Percentiles rank a stretch among this genome's conserved stretches.
These are phyloP conservation scores for Diddensiella santjacobensis DNA, from an alignment of 805 yeast genomes.

Conservation along the genomic window DNA sequence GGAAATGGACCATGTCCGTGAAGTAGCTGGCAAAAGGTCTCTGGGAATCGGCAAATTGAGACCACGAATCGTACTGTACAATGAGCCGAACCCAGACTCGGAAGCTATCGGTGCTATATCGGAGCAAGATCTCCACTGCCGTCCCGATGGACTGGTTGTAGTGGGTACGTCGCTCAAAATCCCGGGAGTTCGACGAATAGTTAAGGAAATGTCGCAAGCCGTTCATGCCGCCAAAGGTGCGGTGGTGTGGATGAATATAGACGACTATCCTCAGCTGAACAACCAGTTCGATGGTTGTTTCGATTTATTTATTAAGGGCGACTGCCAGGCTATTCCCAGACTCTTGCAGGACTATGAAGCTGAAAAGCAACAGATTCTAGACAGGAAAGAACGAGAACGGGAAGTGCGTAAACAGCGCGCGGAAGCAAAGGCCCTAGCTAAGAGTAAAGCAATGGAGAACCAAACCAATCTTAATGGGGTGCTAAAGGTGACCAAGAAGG, in stretches of 20 bases:
- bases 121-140: constrained; percentile 56
- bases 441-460: constrained; percentile 5
- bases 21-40: constrained; percentile 58
- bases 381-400: constrained; percentile 20
- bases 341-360: constrained; percentile 28
- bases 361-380: constrained; percentile 25
- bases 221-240: constrained; percentile 56
- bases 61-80: constrained; percentile 65
- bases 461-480: constrained; percentile 1
- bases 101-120: constrained; percentile 78
- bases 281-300: constrained; percentile 49
- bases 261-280: constrained; percentile 44
- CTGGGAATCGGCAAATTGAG: constrained; percentile 61
- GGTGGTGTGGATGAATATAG: constrained; percentile 59
- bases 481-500: not conserved
- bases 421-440: constrained; percentile 11
- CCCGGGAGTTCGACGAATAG: constrained; percentile 63
- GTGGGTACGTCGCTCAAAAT: constrained; percentile 85
- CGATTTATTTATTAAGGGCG: constrained; percentile 60
- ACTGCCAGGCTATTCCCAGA: constrained; percentile 55
- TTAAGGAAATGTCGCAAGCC: constrained; percentile 54
- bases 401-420: not conserved
- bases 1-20: constrained; percentile 53
- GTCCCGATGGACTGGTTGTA: constrained; percentile 74
- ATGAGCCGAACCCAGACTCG: constrained; percentile 82